Conservation (phyloP, 2,329 filamentous ascomycete genomes). For the Paecilomyces niveus region DNA sequence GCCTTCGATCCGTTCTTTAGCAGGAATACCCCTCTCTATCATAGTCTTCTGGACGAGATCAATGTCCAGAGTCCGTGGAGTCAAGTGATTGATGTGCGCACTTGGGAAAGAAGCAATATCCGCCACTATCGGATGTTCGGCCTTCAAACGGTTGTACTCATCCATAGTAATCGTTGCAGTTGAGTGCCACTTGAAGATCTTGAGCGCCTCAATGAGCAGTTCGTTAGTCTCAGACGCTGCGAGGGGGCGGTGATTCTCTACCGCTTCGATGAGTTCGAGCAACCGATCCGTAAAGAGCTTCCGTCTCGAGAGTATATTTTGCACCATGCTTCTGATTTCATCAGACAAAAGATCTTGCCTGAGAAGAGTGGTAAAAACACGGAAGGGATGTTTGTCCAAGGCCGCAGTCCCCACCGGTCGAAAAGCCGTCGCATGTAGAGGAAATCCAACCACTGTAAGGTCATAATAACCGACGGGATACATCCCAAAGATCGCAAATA, state of each 20-base stretch:
- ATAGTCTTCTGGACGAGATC: constrained; percentile 39
- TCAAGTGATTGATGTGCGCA: constrained; percentile 50
- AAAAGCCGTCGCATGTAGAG: constrained; percentile 44
- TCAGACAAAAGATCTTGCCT: constrained; percentile 30
- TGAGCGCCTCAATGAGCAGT: constrained; percentile 34
- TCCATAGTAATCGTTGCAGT: constrained; percentile 24
- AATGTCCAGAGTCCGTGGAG: constrained; percentile 46
- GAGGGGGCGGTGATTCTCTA: constrained; percentile 19
- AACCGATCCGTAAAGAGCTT: constrained; percentile 32
- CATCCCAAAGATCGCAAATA: constrained; percentile 40
- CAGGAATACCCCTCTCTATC: constrained; percentile 32
- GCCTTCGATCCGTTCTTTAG: constrained; percentile 47
- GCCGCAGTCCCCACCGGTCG: constrained; percentile 25
- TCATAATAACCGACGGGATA: constrained; percentile 44
- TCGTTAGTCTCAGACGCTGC: constrained; percentile 16
- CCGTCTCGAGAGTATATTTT: constrained; percentile 21
- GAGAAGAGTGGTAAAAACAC: constrained; percentile 26
- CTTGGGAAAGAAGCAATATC: constrained; percentile 40
- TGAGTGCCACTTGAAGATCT: constrained; percentile 39
- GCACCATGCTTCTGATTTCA: constrained; percentile 18
- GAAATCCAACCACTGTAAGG: constrained; percentile 34
- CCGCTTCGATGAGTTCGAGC: constrained; percentile 22
- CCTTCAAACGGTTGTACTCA: constrained; percentile 37
- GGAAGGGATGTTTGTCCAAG: constrained; percentile 35
- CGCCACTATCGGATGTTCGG: constrained; percentile 43